Base-by-base conservation (phyloP, 768 basidiomycete species). In the Lenzites betulinus region DNA sequence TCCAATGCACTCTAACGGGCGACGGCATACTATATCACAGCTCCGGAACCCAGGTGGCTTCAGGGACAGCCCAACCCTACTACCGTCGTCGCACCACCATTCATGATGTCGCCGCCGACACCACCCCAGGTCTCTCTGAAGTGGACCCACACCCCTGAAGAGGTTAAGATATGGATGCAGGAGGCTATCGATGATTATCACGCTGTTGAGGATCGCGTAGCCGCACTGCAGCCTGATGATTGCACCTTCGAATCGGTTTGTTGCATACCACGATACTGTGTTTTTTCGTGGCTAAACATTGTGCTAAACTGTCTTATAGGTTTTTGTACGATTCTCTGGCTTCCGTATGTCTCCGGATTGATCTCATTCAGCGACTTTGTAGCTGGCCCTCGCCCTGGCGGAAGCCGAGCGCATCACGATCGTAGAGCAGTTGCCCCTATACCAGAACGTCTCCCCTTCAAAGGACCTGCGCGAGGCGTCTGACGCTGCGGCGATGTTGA, bases 401-500 rank as follows among this genome's bases (percentile, higher is more conserved):
- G 88, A 91, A 47, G 81, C 86, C 18, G 71, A 78, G 16, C 75
- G 86, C 49, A 35, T 84, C 49, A 59, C 70, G 5, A 70, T 75
- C 33, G 72, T 77, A 2, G 88, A 89, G 60, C 87, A 87, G 0
- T 77, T 91, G 25, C 73, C 78, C 0, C 94, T 95, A 74, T 90
- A 93, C 68, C 89, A 92, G 71, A 90, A 93, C 65, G 91, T 94
- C 30, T 89, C 90, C 26, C 77, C 85, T 1, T 77, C 79, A 56
- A 86, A 92, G 69, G 84, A 81, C 38, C 80, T 95, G n/a, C 83
- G 93, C 2, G 92, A 93, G 68, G 89, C 91, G 1, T 86, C 90
- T 2, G 90, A 85, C 54, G 81, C 81, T 36, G 87, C 88, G 2
- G 90, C 93, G 69, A 79, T 82, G 13, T 76, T 83, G 28, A 75